phyloP scores from a whole-genome alignment of 495 filamentous ascomycete species.

The Collariella sp. region DNA sequence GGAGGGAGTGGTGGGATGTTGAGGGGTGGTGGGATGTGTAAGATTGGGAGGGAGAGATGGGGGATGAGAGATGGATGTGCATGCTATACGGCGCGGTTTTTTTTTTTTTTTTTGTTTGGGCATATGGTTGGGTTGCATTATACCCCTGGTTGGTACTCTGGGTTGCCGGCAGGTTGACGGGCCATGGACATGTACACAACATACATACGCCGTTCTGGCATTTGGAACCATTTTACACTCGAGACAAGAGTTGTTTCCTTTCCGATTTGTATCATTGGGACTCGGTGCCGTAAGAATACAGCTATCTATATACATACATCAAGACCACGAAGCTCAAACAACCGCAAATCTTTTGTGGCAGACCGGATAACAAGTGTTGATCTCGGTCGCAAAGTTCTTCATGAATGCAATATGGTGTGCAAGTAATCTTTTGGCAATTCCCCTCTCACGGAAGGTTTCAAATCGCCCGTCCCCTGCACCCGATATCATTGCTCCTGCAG shows the following conservation, averaged over 20 bases:
- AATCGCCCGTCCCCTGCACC: no score
- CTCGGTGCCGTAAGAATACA: no score
- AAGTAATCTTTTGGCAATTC: neutral
- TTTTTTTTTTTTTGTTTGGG: neutral
- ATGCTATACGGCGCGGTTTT: neutral
- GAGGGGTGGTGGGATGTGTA: conserved; percentile 1
- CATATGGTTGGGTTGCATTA: neutral
- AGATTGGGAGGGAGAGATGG: conserved; percentile 1
- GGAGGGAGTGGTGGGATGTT: conserved; percentile 12
- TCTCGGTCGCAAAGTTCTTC: no score
- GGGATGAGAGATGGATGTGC: neutral
- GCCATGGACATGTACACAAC: neutral
- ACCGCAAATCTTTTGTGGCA: neutral
- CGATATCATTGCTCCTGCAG: conserved; percentile 43
- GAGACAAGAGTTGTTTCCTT: no score
- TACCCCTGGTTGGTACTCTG: conserved; percentile 4
- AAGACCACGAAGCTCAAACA: no score
- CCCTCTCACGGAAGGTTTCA: neutral
- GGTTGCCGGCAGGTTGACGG: neutral
- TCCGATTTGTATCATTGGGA: no score
- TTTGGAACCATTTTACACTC: no score
- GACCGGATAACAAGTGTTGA: neutral
- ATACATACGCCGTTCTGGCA: neutral
- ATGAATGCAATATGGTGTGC: neutral
- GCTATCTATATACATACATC: no score